Percentiles rank a stretch among this genome's conserved stretches.
These are phyloP conservation scores for Clonostachys byssicola DNA, from an alignment of 2,329 filamentous ascomycete species.

Conservation along the genomic window DNA sequence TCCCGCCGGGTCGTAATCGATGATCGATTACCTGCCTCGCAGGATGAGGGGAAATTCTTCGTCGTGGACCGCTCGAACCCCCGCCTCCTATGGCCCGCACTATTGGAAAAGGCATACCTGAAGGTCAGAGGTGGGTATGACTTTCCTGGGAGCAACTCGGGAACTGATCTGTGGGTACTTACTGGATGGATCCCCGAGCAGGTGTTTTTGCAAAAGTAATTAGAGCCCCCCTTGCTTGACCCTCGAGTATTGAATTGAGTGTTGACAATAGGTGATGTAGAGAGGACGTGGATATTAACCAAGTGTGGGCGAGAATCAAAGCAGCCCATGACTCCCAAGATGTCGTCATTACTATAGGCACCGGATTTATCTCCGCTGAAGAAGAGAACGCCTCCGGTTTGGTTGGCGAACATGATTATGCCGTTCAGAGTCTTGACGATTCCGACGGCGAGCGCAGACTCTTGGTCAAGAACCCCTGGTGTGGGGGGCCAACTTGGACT, in stretches of 20 bases:
- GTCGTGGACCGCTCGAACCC: conserved; percentile 84
- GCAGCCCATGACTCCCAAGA: conserved; percentile 73
- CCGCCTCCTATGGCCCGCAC: conserved; percentile 80
- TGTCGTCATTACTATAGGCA: conserved; percentile 86
- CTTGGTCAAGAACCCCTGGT: conserved; percentile 95
- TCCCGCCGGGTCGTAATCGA: conserved; percentile 85
- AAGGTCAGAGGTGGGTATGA: conserved; percentile 96
- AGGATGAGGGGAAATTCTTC: conserved; percentile 71
- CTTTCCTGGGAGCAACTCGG: conserved; percentile 95
- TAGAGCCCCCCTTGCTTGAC: neutral
- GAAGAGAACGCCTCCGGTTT: conserved; percentile 81
- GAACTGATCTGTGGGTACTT: conserved; percentile 87
- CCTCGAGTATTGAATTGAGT: neutral
- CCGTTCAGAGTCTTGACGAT: conserved; percentile 74
- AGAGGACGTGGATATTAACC: conserved; percentile 71
- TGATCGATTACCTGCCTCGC: conserved; percentile 78
- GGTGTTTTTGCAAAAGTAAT: conserved; percentile 75
- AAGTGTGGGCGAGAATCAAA: conserved; percentile 74
- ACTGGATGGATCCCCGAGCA: conserved; percentile 98
- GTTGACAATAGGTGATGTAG: conserved; percentile 30
- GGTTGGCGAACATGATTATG: conserved; percentile 90
- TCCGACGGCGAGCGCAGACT: conserved; percentile 59
- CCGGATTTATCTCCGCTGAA: conserved; percentile 70
- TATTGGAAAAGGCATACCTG: conserved; percentile 93
- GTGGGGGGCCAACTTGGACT: conserved; percentile 72